phyloP scores from a whole-genome alignment of 768 basidiomycete genomes.

The Austroboletus festivus region DNA sequence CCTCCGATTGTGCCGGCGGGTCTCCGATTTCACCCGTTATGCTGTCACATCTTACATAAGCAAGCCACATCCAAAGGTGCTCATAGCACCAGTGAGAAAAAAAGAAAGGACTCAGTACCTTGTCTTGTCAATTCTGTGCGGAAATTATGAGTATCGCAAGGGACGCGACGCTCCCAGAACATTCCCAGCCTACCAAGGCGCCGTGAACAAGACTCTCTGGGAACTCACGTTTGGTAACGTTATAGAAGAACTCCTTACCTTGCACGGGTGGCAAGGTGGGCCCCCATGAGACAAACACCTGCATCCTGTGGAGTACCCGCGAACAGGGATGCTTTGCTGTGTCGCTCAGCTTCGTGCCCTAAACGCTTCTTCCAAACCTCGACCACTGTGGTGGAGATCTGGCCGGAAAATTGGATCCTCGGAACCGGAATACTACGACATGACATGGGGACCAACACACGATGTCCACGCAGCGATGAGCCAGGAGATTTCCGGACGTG shows the following conservation, averaged over 20 bases:
- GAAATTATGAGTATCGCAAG: constrained; percentile 22
- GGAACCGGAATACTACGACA: constrained; percentile 20
- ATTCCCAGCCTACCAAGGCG: background rate
- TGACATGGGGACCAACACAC: constrained; percentile 7
- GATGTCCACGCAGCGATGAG: constrained; percentile 12
- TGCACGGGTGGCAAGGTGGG: constrained; percentile 19
- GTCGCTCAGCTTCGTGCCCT: constrained; percentile 5
- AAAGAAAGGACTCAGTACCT: constrained; percentile 1
- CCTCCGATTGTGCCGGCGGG: constrained; percentile 18
- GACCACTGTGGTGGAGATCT: constrained; percentile 11
- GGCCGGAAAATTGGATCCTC: constrained; percentile 16
- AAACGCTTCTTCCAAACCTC: constrained; percentile 5
- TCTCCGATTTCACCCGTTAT: background rate
- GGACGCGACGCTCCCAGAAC: constrained; percentile 9
- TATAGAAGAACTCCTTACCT: constrained; percentile 13
- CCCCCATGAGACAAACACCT: constrained; percentile 7
- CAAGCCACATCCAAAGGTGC: background rate
- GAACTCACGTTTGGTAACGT: constrained; percentile 4
- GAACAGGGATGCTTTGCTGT: constrained; percentile 1
- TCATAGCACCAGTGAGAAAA: constrained; percentile 9
- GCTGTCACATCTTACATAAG: constrained; percentile 3
- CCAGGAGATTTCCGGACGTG: constrained; percentile 7
- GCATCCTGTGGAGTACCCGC: constrained; percentile 5
- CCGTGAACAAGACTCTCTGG: background rate
- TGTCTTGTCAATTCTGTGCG: constrained; percentile 10